Evolutionary conservation across 2,329 filamentous ascomycete species (phyloP).

Genomic region (Fusarium oxysporum): DNA sequence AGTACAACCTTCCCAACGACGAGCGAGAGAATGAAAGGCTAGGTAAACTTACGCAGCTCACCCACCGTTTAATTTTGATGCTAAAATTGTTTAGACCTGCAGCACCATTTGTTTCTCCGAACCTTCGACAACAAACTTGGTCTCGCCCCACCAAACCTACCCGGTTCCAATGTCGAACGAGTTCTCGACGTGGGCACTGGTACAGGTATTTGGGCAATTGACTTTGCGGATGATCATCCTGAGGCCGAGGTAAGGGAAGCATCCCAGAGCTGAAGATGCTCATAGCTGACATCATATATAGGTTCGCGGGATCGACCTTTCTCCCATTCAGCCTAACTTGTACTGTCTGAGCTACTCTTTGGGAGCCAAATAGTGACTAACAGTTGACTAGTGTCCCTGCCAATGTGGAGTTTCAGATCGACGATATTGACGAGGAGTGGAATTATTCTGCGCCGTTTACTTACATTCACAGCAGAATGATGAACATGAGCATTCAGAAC

Average conservation of each 20-base stretch:
- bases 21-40: background rate
- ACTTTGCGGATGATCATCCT: background rate
- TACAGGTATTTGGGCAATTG: background rate
- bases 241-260: background rate
- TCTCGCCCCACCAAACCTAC: background rate
- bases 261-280: background rate
- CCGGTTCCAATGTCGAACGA: background rate
- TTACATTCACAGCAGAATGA: background rate
- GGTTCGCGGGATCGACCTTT: background rate
- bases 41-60: background rate
- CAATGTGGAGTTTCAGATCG: background rate
- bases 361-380: background rate
- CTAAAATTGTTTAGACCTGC: too few relatives aligned
- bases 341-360: background rate
- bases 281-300: background rate
- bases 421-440: background rate
- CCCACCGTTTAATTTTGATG: background rate
- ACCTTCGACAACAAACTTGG: background rate
- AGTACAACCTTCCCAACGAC: slow-evolving; percentile 5
- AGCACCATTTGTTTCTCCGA: background rate
- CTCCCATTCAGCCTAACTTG: background rate
- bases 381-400: background rate
- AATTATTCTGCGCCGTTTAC: background rate
- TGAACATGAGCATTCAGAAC: background rate
- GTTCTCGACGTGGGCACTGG: background rate